A percentile compares a stretch with the other conserved stretches of the same genome.
These are phyloP conservation scores for Fusarium oligoseptatum DNA, from an alignment of 2,329 filamentous ascomycete genomes.

Conservation along the genomic window DNA sequence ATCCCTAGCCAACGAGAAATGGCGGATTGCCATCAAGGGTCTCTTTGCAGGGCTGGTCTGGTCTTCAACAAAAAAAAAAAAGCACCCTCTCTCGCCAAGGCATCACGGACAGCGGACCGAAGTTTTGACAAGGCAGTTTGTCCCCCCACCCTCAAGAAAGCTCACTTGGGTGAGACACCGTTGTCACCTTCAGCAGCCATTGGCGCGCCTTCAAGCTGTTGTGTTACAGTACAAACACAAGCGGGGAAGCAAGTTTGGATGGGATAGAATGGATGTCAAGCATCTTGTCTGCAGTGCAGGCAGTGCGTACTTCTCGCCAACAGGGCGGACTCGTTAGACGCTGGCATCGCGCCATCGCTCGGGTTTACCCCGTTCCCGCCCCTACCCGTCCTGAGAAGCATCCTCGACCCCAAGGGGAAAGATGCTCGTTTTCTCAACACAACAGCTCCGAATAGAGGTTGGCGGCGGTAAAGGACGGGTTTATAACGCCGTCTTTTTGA, in stretches of 20 bases:
- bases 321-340: background rate
- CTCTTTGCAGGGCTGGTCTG: conserved; percentile 14
- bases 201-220: conserved; percentile 6
- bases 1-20: conserved; percentile 42
- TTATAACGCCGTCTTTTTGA: background rate
- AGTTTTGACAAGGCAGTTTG: conserved; percentile 1
- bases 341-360: conserved; percentile 7
- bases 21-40: conserved; percentile 41
- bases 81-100: background rate
- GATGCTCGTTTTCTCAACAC: background rate
- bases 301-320: background rate
- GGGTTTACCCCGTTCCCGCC: conserved; percentile 1
- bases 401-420: conserved; percentile 5
- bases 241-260: background rate
- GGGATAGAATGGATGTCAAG: background rate
- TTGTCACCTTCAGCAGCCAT: background rate
- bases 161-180: background rate
- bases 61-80: conserved; percentile 34
- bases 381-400: conserved; percentile 11
- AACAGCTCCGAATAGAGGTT: conserved; percentile 19
- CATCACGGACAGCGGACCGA: conserved; percentile 21
- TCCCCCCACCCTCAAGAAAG: background rate
- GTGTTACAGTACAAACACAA: conserved; percentile 12
- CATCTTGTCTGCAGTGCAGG: background rate
- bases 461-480: conserved; percentile 31